These are phyloP conservation scores for Dipteronia sinensis DNA, from an alignment of 345 rosid species.

Conservation along the genomic window DNA sequence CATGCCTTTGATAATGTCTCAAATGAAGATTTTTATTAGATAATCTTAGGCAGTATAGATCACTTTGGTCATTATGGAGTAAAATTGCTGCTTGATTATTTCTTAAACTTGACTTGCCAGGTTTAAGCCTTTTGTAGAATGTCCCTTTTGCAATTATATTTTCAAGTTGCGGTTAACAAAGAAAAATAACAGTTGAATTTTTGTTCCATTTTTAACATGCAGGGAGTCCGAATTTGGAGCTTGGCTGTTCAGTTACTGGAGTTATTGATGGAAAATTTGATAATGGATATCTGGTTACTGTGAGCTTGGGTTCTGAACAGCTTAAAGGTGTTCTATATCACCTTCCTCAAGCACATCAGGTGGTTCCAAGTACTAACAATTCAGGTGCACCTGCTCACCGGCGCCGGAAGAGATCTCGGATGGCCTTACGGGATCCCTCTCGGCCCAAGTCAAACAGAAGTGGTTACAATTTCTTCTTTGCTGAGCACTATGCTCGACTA, in stretches of 20 bases:
- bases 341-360: slow-evolving; percentile 32
- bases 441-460: slow-evolving; percentile 75
- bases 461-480: slow-evolving; percentile 78
- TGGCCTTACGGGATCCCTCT: slow-evolving; percentile 52
- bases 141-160: background rate
- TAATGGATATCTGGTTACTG: slow-evolving; percentile 63
- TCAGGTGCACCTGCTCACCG: slow-evolving; percentile 38
- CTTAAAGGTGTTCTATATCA: slow-evolving; percentile 72
- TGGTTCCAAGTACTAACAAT: slow-evolving; percentile 37
- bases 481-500: slow-evolving; percentile 60
- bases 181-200: background rate
- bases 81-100: background rate
- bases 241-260: slow-evolving; percentile 65
- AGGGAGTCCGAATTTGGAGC: slow-evolving; percentile 43
- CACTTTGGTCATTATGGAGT: background rate
- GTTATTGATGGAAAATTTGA: slow-evolving; percentile 86
- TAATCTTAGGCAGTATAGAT: background rate
- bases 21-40: background rate
- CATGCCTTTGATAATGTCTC: background rate
- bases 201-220: slow-evolving; percentile 17
- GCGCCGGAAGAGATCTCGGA: slow-evolving; percentile 52
- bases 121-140: background rate
- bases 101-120: background rate
- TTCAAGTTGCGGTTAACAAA: background rate
- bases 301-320: slow-evolving; percentile 52